phyloP scores from a whole-genome alignment of 805 yeast genomes.

The Sugiyamaella americana region DNA sequence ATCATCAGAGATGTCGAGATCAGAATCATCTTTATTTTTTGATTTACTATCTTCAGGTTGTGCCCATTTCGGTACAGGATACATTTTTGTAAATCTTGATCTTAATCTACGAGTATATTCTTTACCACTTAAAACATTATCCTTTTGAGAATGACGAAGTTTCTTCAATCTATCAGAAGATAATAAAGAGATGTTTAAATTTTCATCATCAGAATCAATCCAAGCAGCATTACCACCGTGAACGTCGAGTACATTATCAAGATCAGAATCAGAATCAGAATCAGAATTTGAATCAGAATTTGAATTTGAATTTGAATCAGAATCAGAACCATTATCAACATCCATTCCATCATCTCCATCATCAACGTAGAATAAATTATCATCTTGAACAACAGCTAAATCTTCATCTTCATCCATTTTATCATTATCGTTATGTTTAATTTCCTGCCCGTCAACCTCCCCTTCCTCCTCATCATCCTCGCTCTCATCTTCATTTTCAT shows the following conservation, averaged over 20 bases:
- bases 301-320: conserved; percentile 30
- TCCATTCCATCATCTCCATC: conserved; percentile 35
- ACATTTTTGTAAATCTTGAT: conserved; percentile 62
- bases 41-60: conserved; percentile 31
- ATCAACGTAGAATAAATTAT: conserved; percentile 51
- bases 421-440: conserved; percentile 28
- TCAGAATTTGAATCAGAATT: conserved; percentile 31
- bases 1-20: conserved; percentile 23
- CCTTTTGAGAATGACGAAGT: conserved; percentile 56
- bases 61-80: conserved; percentile 86
- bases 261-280: conserved; percentile 29
- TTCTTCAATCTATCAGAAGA: conserved; percentile 60
- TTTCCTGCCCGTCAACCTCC: conserved; percentile 16
- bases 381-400: conserved; percentile 38
- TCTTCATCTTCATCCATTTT: conserved; percentile 29
- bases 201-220: conserved; percentile 90
- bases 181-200: conserved; percentile 51
- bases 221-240: conserved; percentile 52
- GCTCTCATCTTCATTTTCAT: conserved; percentile 34
- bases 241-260: conserved; percentile 28
- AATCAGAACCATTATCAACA: conserved; percentile 32
- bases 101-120: conserved; percentile 60
- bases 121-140: conserved; percentile 48
- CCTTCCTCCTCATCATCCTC: conserved; percentile 35
- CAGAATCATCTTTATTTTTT: conserved; percentile 23